Conservation (phyloP, 2,329 filamentous ascomycete genomes). For the Dothiorella sarmentorum region DNA sequence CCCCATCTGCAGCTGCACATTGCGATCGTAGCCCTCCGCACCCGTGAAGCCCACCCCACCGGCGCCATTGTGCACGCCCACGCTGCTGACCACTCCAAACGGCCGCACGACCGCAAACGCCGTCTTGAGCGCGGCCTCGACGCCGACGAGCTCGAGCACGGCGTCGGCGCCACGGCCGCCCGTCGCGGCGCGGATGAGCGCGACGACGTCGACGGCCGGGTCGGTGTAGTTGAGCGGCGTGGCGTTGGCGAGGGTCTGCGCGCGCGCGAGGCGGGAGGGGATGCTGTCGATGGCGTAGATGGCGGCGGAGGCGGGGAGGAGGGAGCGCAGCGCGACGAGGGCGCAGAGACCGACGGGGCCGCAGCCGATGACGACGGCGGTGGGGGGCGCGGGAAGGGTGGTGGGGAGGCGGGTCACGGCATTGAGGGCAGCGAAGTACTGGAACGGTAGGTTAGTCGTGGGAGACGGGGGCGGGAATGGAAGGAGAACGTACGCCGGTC, state of each 20-base stretch:
- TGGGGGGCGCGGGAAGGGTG: conserved; percentile 61
- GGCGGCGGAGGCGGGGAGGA: conserved; percentile 61
- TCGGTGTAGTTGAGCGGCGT: conserved; percentile 79
- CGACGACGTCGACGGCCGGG: too few species aligned
- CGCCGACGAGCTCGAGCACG: conserved; percentile 59
- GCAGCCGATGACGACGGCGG: conserved; percentile 77
- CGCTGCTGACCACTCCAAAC: conserved; percentile 48
- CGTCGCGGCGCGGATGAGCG: too few species aligned
- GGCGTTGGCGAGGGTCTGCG: conserved; percentile 65
- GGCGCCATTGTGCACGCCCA: conserved; percentile 47
- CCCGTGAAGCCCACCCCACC: conserved; percentile 29
- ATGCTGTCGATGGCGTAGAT: conserved; percentile 78
- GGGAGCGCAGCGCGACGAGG: conserved; percentile 66
- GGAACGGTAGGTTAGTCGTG: neutral
- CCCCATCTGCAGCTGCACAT: conserved; percentile 49
- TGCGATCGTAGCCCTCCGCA: conserved; percentile 43
- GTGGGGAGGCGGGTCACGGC: conserved; percentile 63
- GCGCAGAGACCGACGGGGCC: conserved; percentile 79
- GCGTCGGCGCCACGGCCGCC: conserved; percentile 80
- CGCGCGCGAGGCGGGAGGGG: conserved; percentile 68
- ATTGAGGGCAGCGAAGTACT: conserved; percentile 75
- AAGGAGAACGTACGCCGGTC: neutral
- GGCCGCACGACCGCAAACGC: conserved; percentile 48
- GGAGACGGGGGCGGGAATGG: neutral
- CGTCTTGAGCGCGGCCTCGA: conserved; percentile 46